Evolutionary conservation across 192 early-diverging fungal genomes (phyloP), one percentile per base, ranked within the genome.

Genomic region (Funneliformis mosseae): DNA sequence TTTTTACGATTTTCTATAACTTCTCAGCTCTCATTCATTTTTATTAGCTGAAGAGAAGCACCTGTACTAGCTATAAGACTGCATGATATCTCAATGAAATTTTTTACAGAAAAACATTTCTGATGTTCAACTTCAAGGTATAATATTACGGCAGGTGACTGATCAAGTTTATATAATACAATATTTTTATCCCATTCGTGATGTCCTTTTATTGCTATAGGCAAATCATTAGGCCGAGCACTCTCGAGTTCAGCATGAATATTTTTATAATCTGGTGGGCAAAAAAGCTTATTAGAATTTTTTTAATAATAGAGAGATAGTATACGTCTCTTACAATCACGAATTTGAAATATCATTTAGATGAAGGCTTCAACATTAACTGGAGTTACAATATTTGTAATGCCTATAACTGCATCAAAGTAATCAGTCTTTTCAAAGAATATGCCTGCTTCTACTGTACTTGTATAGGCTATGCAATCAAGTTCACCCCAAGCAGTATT

Each of bases 51-150:
- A 7, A 73, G 71, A 73, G 2, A 25, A 10, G 21, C 71, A 27
- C 45, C 45, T 48, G 45, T 73, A 73, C 71, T 73, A 23, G 46
- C 45, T 50, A 73, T 73, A 25, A 73, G 71, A 73, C 71, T 73
- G 25, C 71, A 50, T 10, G 28, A 23, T 11, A 27, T 73, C 45
- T 73, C 69, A 71, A 71, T 71, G 33, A 33, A 33, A 33, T 33
- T 33, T 33, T 3, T 33, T 33, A 33, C 33, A 33, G 3, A 33
- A 33, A 74, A 48, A 28, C n/a, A 48, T 74, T 74, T 74, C 25
- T 55, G 23, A 74, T 74, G 48, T 27, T 74, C 72, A 74, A 74
- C 72, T 25, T 59, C 28, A 27, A 74, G 48, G 50, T 55, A 74
- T 59, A 48, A 33, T 59, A 74, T 74, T 28, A 74, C 8, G 27